Conservation (phyloP, 805 yeast species). For the Metschnikowia santaceciliae region DNA sequence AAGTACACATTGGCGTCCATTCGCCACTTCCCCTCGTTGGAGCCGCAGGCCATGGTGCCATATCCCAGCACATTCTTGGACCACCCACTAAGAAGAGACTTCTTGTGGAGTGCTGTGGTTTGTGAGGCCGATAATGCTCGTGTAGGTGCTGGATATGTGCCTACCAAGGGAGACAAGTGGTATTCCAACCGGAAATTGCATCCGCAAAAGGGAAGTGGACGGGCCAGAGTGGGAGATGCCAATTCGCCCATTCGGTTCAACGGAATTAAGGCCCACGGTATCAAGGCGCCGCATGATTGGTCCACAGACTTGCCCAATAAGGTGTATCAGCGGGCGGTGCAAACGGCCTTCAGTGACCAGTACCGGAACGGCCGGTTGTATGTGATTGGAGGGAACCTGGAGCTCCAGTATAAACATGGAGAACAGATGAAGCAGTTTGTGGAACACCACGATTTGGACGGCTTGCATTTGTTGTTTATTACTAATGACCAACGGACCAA, state of each 20-base stretch:
- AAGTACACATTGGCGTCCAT: conserved; percentile 71
- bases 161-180: conserved; percentile 82
- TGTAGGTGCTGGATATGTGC: conserved; percentile 85
- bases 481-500: conserved; percentile 59
- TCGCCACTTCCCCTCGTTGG: conserved; percentile 84
- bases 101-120: conserved; percentile 90
- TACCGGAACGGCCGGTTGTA: conserved; percentile 71
- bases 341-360: conserved; percentile 77
- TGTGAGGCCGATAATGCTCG: conserved; percentile 86
- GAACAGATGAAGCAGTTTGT: conserved; percentile 50
- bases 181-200: conserved; percentile 77
- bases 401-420: conserved; percentile 39
- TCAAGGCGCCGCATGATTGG: conserved; percentile 87
- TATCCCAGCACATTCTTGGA: conserved; percentile 68
- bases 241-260: conserved; percentile 89
- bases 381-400: conserved; percentile 55
- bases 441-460: conserved; percentile 44
- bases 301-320: conserved; percentile 71
- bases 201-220: conserved; percentile 92
- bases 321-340: conserved; percentile 71
- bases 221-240: conserved; percentile 94
- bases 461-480: conserved; percentile 62
- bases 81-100: conserved; percentile 80
- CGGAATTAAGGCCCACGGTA: conserved; percentile 87
- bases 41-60: conserved; percentile 76